Percentiles rank a stretch among this genome's conserved stretches.
Conservation (phyloP, 768 basidiomycete genomes). For the Tulasnella sp. region DNA sequence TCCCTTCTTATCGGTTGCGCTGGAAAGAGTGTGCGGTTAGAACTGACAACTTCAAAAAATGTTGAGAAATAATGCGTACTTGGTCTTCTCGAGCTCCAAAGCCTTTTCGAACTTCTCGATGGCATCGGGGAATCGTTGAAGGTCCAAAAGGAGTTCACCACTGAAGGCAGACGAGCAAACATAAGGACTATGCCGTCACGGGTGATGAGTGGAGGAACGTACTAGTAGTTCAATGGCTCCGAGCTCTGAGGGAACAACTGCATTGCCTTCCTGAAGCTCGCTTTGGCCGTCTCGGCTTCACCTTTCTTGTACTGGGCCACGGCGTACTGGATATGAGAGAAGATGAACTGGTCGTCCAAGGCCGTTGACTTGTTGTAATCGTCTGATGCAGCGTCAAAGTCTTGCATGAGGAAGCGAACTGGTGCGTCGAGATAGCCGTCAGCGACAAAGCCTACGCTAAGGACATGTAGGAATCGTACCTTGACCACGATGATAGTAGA, state of each 20-base stretch:
- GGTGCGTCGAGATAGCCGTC: not conserved
- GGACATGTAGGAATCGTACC: slow-evolving; percentile 40
- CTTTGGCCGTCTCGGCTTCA: slow-evolving; percentile 73
- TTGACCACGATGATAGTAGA: slow-evolving; percentile 98
- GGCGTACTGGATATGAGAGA: slow-evolving; percentile 93
- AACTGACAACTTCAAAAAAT: not conserved
- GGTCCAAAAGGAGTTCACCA: slow-evolving; percentile 90
- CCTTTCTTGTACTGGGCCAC: slow-evolving; percentile 94
- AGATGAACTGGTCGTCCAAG: slow-evolving; percentile 83
- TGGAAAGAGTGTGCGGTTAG: slow-evolving; percentile 29
- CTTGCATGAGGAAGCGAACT: slow-evolving; percentile 94
- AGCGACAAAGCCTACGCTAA: not conserved
- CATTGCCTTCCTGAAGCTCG: slow-evolving; percentile 79
- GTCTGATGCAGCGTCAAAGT: slow-evolving; percentile 74
- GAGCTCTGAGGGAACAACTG: slow-evolving; percentile 76
- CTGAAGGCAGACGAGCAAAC: slow-evolving; percentile 36
- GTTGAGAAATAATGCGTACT: slow-evolving; percentile 38
- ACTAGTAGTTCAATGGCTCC: slow-evolving; percentile 96
- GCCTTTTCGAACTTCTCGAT: slow-evolving; percentile 90
- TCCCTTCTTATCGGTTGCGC: not conserved
- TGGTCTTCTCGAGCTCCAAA: slow-evolving; percentile 74
- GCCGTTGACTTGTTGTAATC: slow-evolving; percentile 88
- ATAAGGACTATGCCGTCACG: not conserved
- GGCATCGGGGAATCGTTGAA: slow-evolving; percentile 77
- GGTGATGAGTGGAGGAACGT: slow-evolving; percentile 29